These are phyloP conservation scores for Cyberlindnera maclurae DNA, from an alignment of 805 yeast species.

Conservation along the genomic window DNA sequence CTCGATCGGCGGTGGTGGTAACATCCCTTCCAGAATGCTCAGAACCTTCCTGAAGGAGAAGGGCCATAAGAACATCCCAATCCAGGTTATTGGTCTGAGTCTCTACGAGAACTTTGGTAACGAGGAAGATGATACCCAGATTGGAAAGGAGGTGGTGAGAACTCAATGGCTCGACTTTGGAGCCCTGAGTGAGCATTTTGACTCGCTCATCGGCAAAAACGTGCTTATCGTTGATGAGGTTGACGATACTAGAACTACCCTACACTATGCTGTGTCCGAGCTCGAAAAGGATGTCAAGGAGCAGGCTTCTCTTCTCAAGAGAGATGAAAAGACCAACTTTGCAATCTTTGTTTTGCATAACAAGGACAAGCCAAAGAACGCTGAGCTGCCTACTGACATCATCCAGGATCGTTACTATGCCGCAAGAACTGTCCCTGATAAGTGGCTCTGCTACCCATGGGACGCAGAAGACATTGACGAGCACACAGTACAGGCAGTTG, in stretches of 20 bases:
- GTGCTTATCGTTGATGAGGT: conserved; percentile 84
- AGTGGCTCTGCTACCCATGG: conserved; percentile 91
- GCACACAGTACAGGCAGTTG: conserved; percentile 58
- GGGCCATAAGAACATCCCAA: conserved; percentile 60
- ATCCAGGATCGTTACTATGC: conserved; percentile 60
- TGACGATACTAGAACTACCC: conserved; percentile 86
- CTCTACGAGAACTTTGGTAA: conserved; percentile 51
- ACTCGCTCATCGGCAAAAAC: conserved; percentile 74
- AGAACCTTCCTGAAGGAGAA: conserved; percentile 53
- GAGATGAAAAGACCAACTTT: conserved; percentile 57
- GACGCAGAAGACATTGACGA: conserved; percentile 75
- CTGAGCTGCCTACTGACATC: conserved; percentile 57
- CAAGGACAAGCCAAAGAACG: conserved; percentile 75
- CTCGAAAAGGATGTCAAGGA: conserved; percentile 49
- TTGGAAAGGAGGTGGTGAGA: conserved; percentile 76
- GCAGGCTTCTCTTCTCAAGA: conserved; percentile 53
- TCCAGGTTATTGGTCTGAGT: conserved; percentile 63
- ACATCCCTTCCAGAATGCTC: conserved; percentile 54
- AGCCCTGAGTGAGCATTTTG: conserved; percentile 59
- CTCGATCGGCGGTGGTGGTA: conserved; percentile 72
- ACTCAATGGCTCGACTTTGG: conserved; percentile 90
- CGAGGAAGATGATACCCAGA: conserved; percentile 35
- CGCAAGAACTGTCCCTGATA: conserved; percentile 68
- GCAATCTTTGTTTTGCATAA: conserved; percentile 79
- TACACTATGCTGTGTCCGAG: conserved; percentile 77